These are phyloP conservation scores for Taxillus chinensis DNA, from an alignment of 164 flowering plant genomes.

Conservation along the genomic window DNA sequence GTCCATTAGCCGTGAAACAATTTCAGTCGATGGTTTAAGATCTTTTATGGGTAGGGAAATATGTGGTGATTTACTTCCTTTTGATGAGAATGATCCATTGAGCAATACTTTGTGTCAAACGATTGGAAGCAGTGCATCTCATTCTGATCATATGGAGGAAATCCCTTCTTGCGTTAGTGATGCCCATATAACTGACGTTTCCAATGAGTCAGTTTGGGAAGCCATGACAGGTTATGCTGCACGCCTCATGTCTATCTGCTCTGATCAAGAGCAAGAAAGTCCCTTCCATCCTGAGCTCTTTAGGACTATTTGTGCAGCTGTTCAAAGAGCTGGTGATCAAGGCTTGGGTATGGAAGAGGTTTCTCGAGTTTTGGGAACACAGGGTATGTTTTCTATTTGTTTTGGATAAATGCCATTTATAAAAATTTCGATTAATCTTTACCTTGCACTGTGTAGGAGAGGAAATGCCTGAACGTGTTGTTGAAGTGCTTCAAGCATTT, in stretches of 20 bases:
- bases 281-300: constrained; percentile 40
- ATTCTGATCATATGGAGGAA: constrained; percentile 16
- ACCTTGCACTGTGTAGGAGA: constrained; percentile 21
- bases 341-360: constrained; percentile 61
- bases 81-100: constrained; percentile 12
- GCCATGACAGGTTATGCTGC: constrained; percentile 47
- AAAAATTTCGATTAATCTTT: no score
- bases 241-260: constrained; percentile 16
- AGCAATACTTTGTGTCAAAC: constrained; percentile 9
- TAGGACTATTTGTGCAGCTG: constrained; percentile 29
- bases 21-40: constrained; percentile 30
- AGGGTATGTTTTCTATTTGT: constrained; percentile 25
- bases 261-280: constrained; percentile 17
- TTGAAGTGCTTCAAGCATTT: constrained; percentile 65
- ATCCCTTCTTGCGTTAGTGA: constrained; percentile 11
- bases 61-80: constrained; percentile 5
- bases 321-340: constrained; percentile 83
- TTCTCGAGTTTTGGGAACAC: constrained; percentile 19
- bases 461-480: constrained; percentile 28
- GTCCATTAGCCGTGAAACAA: constrained; percentile 27
- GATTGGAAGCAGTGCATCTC: constrained; percentile 8
- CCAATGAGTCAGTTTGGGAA: constrained; percentile 49
- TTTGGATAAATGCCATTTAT: no score
- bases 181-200: constrained; percentile 6
- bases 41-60: constrained; percentile 13